phyloP scores from a whole-genome alignment of 768 basidiomycete genomes.

The Tricholoma saponaceum region DNA sequence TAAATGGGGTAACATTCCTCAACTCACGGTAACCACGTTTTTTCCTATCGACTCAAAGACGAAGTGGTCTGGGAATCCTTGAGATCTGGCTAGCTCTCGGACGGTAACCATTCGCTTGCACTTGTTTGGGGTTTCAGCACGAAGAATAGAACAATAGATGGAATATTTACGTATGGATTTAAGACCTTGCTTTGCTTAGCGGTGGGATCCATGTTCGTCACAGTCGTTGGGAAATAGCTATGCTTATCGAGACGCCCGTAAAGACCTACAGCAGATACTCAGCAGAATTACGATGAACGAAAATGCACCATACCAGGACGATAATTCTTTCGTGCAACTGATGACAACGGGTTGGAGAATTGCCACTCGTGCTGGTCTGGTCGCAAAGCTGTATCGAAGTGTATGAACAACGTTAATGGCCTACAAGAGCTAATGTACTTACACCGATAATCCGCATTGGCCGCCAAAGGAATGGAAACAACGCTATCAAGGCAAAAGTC shows the following conservation, averaged over 20 bases:
- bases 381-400: conserved; percentile 36
- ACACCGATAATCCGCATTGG: conserved; percentile 68
- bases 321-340: conserved; percentile 49
- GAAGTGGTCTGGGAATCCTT: conserved; percentile 79
- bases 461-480: conserved; percentile 49
- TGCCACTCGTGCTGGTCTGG: conserved; percentile 56
- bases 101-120: conserved; percentile 69
- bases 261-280: conserved; percentile 25
- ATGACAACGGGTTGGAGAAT: conserved; percentile 53
- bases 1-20: background rate
- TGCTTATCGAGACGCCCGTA: conserved; percentile 57
- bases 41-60: conserved; percentile 50
- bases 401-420: background rate
- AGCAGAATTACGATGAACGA: background rate
- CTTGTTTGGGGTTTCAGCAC: conserved; percentile 28
- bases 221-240: conserved; percentile 64
- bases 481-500: conserved; percentile 35
- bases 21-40: conserved; percentile 58
- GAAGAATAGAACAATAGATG: background rate
- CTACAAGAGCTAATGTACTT: conserved; percentile 7
- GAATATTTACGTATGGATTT: conserved; percentile 52
- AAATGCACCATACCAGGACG: conserved; percentile 35
- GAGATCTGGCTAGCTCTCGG: conserved; percentile 73
- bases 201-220: conserved; percentile 75
- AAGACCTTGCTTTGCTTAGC: conserved; percentile 74